phyloP scores from a whole-genome alignment of 2,329 filamentous ascomycete species.

The Didymella keratinophila region DNA sequence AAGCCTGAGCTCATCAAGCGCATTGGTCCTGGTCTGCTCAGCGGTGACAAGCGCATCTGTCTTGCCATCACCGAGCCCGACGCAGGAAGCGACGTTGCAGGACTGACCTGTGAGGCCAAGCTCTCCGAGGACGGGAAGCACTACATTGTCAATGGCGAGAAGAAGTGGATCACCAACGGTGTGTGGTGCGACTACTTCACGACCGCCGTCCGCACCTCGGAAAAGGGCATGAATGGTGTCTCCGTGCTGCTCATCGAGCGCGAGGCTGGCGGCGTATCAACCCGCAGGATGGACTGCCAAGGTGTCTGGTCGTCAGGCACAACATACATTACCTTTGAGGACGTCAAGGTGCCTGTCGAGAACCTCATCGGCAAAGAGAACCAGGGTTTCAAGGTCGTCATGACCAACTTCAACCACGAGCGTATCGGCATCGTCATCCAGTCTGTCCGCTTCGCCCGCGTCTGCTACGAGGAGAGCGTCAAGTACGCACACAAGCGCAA shows the following conservation, averaged over 20 bases:
- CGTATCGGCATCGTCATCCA: slow-evolving; percentile 99
- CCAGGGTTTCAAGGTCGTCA: slow-evolving; percentile 97
- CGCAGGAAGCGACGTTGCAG: slow-evolving; percentile 93
- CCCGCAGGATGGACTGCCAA: slow-evolving; percentile 90
- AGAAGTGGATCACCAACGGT: slow-evolving; percentile 99
- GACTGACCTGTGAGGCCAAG: slow-evolving; percentile 94
- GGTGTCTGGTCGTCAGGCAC: slow-evolving; percentile 96
- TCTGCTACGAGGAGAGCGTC: slow-evolving; percentile 95
- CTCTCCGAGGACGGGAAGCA: slow-evolving; percentile 95
- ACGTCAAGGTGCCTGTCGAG: slow-evolving; percentile 99
- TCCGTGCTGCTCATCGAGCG: slow-evolving; percentile 93
- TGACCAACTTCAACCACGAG: slow-evolving; percentile 99
- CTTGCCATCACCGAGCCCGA: slow-evolving; percentile 93
- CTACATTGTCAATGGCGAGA: slow-evolving; percentile 99
- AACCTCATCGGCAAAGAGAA: slow-evolving; percentile 98
- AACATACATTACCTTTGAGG: slow-evolving; percentile 97
- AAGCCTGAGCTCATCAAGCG: slow-evolving; percentile 84
- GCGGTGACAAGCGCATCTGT: slow-evolving; percentile 96
- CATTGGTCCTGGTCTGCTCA: slow-evolving; percentile 85
- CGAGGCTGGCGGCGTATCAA: slow-evolving; percentile 81
- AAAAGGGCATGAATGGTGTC: slow-evolving; percentile 89
- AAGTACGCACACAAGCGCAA: slow-evolving; percentile 97
- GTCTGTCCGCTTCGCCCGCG: slow-evolving; percentile 90
- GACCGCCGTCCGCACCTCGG: slow-evolving; percentile 89
- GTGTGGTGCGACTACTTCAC: slow-evolving; percentile 98